A percentile compares a stretch with the other conserved stretches of the same genome.
Conservation (phyloP, 768 basidiomycete species). For the Mycena amicta region DNA sequence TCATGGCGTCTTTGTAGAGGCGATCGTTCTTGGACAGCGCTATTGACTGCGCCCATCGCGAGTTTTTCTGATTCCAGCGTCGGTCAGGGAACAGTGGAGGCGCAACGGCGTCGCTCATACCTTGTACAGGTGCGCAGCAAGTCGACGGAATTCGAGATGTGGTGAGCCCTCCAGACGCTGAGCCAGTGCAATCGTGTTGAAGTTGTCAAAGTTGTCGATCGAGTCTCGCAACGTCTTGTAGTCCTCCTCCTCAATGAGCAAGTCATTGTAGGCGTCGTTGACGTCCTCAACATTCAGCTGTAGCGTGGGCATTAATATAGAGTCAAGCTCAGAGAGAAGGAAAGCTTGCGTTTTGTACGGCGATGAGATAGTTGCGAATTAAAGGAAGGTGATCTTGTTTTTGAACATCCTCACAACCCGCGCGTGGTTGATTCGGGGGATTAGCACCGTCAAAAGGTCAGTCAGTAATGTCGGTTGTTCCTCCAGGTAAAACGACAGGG, state of each 20-base stretch:
- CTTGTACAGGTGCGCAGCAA: constrained; percentile 89
- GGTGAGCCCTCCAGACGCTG: constrained; percentile 86
- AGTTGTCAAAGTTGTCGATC: constrained; percentile 98
- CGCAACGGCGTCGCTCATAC: constrained; percentile 37
- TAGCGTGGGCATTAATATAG: constrained; percentile 6
- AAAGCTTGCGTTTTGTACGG: no score
- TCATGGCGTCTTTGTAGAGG: constrained; percentile 94
- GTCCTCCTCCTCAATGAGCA: constrained; percentile 98
- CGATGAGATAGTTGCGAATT: constrained; percentile 94
- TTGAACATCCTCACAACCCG: constrained; percentile 97
- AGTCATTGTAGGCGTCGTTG: constrained; percentile 96
- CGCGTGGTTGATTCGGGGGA: constrained; percentile 91
- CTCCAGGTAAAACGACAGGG: constrained; percentile 90
- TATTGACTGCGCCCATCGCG: constrained; percentile 95
- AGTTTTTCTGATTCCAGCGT: constrained; percentile 70
- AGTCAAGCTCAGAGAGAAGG: background rate
- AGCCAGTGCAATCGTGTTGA: constrained; percentile 88
- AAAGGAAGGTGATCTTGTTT: constrained; percentile 95
- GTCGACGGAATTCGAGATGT: constrained; percentile 90
- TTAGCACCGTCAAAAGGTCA: constrained; percentile 89
- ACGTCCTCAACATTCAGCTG: constrained; percentile 95
- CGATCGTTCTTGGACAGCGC: constrained; percentile 94
- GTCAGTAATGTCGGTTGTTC: constrained; percentile 93
- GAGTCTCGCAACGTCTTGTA: constrained; percentile 97
- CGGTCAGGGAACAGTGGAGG: background rate